Percentiles rank a stretch among this genome's conserved stretches.
phyloP scores from a whole-genome alignment of 495 filamentous ascomycete species.

The Aspergillus steynii region DNA sequence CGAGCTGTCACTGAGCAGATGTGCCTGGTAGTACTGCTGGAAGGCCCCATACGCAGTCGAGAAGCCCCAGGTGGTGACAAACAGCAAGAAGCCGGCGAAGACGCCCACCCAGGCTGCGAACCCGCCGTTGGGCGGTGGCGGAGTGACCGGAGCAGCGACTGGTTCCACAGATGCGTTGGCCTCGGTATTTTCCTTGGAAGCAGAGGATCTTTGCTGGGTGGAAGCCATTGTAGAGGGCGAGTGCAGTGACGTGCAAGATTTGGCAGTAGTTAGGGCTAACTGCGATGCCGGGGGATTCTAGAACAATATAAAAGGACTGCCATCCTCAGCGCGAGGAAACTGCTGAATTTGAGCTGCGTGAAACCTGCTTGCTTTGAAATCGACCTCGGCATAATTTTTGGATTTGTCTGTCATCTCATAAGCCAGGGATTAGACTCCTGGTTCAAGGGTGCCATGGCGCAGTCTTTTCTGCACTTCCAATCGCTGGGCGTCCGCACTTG shows the following conservation, averaged over 20 bases:
- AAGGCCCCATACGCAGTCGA: conserved; percentile 59
- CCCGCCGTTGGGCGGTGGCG: conserved; percentile 8
- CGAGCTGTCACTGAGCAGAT: conserved; percentile 25
- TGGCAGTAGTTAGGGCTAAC: too few species aligned
- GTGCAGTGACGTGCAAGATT: neutral
- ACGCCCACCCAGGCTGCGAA: conserved; percentile 11
- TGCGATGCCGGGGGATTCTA: too few species aligned
- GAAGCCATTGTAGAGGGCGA: neutral
- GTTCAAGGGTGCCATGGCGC: neutral
- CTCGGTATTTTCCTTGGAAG: neutral
- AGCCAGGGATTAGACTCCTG: too few species aligned
- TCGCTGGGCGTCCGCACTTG: neutral
- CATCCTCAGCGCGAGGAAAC: too few species aligned
- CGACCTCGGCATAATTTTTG: too few species aligned
- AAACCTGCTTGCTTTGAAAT: too few species aligned
- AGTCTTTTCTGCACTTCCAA: neutral
- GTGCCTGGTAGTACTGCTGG: conserved; percentile 41
- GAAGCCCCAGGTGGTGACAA: conserved; percentile 41
- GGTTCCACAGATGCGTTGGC: neutral
- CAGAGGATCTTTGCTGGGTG: neutral
- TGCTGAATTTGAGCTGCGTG: too few species aligned
- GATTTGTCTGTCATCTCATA: too few species aligned
- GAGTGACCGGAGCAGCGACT: neutral
- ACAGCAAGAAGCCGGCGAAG: conserved; percentile 4
- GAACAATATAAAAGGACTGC: too few species aligned